Evolutionary conservation across 2,329 filamentous ascomycete species (phyloP).

Genomic region (Cryphonectria carpinicola): DNA sequence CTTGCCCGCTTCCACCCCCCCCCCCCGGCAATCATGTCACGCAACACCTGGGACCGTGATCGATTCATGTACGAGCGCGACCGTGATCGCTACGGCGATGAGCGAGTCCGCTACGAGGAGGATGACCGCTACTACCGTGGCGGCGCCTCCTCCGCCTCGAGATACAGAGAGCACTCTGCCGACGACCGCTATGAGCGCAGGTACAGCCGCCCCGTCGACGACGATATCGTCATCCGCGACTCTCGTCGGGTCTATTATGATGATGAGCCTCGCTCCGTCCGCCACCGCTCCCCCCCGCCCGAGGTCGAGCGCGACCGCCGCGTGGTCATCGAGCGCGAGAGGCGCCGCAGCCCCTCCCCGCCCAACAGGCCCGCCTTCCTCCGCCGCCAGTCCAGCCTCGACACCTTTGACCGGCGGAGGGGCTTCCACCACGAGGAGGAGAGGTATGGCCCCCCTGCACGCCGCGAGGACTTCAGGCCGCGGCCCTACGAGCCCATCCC

Average conservation of each 20-base stretch:
- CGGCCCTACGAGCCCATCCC: conserved; percentile 65
- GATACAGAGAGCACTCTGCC: conserved; percentile 49
- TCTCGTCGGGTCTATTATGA: conserved; percentile 55
- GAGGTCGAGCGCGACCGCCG: conserved; percentile 59
- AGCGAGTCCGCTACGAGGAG: conserved; percentile 53
- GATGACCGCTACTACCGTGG: conserved; percentile 54
- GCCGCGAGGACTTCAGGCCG: conserved; percentile 50
- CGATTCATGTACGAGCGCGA: conserved; percentile 52
- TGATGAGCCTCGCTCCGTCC: conserved; percentile 50
- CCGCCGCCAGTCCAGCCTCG: conserved; percentile 84
- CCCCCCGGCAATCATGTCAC: conserved; percentile 21
- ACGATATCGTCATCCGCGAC: conserved; percentile 51
- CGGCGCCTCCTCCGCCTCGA: conserved; percentile 38
- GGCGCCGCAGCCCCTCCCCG: conserved; percentile 52
- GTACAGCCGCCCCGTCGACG: conserved; percentile 50
- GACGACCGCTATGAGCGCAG: conserved; percentile 56
- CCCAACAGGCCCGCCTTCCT: conserved; percentile 68
- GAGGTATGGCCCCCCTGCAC: conserved; percentile 65
- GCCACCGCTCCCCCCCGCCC: conserved; percentile 42
- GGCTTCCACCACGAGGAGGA: conserved; percentile 57
- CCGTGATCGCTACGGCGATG: conserved; percentile 57
- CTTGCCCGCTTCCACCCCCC: conserved; percentile 8
- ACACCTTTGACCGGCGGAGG: conserved; percentile 80
- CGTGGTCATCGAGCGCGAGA: conserved; percentile 59
- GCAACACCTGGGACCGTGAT: conserved; percentile 56